Evolutionary conservation across 139 green algal species (phyloP).

Genomic region (Ettlia oleoabundans): DNA sequence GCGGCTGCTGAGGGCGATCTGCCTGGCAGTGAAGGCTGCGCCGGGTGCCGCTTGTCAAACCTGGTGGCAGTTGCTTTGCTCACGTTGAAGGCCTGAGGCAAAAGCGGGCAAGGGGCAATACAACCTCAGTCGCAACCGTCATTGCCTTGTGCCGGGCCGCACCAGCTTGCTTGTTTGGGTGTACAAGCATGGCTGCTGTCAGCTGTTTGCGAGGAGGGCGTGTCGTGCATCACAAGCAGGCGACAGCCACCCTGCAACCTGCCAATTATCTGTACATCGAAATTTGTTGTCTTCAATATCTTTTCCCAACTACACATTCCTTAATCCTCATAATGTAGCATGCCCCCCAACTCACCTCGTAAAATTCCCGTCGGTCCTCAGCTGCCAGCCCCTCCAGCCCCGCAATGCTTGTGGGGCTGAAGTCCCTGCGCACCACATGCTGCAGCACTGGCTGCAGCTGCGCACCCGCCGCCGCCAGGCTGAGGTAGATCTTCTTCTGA

Average conservation of each 20-base stretch:
- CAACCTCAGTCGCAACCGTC: too few species aligned
- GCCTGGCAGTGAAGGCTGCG: not conserved
- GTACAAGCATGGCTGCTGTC: too few species aligned
- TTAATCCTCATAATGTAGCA: too few species aligned
- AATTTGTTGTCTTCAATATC: not conserved
- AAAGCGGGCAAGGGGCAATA: not conserved
- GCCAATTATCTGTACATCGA: too few species aligned
- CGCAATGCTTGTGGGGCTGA: not conserved
- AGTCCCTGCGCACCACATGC: not conserved
- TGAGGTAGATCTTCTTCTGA: conserved; percentile 8
- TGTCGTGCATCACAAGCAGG: too few species aligned
- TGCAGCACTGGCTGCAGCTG: conserved; percentile 17
- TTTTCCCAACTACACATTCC: too few species aligned
- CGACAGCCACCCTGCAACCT: too few species aligned
- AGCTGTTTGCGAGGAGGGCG: too few species aligned
- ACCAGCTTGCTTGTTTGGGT: too few species aligned
- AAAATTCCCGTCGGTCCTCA: conserved; percentile 2
- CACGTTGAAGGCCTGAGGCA: conserved; percentile 14
- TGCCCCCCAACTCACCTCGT: not conserved
- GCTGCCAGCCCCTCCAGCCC: conserved; percentile 21
- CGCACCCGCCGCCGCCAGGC: not conserved
- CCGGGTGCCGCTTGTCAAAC: conserved; percentile 22
- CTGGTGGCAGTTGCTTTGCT: not conserved
- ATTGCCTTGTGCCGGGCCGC: too few species aligned
- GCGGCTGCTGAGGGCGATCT: not conserved